A percentile compares a stretch with the other conserved stretches of the same genome.
Conservation (phyloP, 1,284 basidiomycete genomes). For the Amylostereum areolatum region DNA sequence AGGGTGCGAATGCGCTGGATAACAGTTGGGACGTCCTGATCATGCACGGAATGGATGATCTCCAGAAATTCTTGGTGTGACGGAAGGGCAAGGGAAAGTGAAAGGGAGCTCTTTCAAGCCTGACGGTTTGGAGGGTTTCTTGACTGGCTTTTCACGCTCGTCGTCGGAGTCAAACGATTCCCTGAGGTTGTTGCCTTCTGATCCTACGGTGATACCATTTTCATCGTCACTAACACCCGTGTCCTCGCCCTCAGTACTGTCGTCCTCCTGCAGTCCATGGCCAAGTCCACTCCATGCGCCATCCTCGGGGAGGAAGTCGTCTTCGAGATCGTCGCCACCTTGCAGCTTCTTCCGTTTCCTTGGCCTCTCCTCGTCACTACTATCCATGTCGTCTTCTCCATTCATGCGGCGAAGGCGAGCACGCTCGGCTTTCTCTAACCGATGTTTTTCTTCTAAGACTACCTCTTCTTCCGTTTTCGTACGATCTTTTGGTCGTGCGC, state of each 20-base stretch:
- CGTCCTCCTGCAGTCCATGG: slow-evolving; percentile 38
- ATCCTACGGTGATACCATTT: slow-evolving; percentile 25
- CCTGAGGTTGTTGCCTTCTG: slow-evolving; percentile 23
- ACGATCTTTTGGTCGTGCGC: slow-evolving; percentile 92
- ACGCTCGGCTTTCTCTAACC: slow-evolving; percentile 82
- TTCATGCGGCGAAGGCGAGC: slow-evolving; percentile 82
- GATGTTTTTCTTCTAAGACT: slow-evolving; percentile 84
- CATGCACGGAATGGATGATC: slow-evolving; percentile 66
- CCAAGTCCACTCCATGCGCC: slow-evolving; percentile 44
- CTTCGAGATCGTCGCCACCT: slow-evolving; percentile 86
- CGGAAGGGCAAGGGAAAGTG: slow-evolving; percentile 86
- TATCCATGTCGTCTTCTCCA: slow-evolving; percentile 65
- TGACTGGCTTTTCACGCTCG: too few relatives aligned
- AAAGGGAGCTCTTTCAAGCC: slow-evolving; percentile 70
- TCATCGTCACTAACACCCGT: slow-evolving; percentile 24
- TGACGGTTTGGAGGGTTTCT: background rate
- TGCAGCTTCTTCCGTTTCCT: slow-evolving; percentile 40
- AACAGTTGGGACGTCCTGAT: slow-evolving; percentile 75
- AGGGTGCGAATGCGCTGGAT: slow-evolving; percentile 88
- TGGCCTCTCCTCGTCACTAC: slow-evolving; percentile 47
- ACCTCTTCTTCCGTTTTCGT: slow-evolving; percentile 96
- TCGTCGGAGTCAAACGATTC: slow-evolving; percentile 37
- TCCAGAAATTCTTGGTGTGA: slow-evolving; percentile 87
- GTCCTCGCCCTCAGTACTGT: slow-evolving; percentile 25
- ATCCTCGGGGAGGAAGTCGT: slow-evolving; percentile 68